Conservation (phyloP, 805 yeast genomes). For the Pichia manshurica region DNA sequence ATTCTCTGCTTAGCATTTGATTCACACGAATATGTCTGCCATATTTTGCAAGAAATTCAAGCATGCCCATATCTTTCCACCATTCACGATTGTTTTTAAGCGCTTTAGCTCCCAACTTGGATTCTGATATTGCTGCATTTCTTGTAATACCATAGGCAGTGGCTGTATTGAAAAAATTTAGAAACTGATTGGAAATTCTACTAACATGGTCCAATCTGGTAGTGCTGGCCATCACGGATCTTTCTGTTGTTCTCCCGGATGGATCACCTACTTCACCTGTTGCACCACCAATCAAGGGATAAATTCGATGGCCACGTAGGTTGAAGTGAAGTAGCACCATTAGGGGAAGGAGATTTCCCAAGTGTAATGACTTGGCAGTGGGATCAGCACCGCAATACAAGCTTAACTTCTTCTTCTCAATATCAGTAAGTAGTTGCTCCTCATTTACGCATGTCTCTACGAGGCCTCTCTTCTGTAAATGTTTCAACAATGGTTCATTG, state of each 20-base stretch:
- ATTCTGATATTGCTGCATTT: constrained; percentile 21
- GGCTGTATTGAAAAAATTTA: constrained; percentile 55
- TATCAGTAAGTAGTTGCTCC: constrained; percentile 21
- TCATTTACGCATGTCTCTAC: constrained; percentile 38
- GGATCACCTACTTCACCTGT: constrained; percentile 97
- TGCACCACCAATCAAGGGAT: constrained; percentile 88
- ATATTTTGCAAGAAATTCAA: constrained; percentile 68
- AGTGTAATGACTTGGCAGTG: constrained; percentile 79
- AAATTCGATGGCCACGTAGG: constrained; percentile 77
- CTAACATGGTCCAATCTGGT: constrained; percentile 52
- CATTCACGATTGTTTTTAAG: constrained; percentile 65
- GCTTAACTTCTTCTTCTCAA: constrained; percentile 37
- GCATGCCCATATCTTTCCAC: constrained; percentile 77
- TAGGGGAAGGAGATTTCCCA: constrained; percentile 86
- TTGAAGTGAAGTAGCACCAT: constrained; percentile 80
- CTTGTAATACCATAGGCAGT: constrained; percentile 53
- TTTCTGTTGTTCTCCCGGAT: constrained; percentile 79
- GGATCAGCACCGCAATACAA: constrained; percentile 97
- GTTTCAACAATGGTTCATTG: constrained; percentile 34
- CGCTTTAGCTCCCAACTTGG: constrained; percentile 16
- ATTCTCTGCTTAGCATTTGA: constrained; percentile 85
- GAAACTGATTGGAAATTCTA: constrained; percentile 58
- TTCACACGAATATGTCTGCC: constrained; percentile 78
- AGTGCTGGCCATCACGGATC: constrained; percentile 50
- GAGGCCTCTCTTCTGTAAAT: constrained; percentile 42